Conservation (phyloP, 352 stramenopile genomes). For the Phytophthora sp. region DNA sequence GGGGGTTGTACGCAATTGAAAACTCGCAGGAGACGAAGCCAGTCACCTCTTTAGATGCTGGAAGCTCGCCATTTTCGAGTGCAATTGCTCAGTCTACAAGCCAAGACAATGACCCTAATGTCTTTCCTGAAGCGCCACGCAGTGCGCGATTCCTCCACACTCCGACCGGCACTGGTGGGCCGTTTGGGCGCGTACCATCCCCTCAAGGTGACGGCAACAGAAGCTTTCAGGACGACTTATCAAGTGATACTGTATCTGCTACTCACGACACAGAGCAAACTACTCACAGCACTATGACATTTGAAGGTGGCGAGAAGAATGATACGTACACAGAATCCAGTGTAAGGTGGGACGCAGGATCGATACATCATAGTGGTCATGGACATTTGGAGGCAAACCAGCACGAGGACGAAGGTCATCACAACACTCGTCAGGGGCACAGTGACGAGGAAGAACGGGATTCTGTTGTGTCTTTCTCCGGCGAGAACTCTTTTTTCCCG, state of each 20-base stretch:
- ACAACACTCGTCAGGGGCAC: slow-evolving; percentile 19
- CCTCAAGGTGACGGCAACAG: slow-evolving; percentile 15
- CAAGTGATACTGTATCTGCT: slow-evolving; percentile 3
- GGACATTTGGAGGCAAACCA: slow-evolving; percentile 6
- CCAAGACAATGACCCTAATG: slow-evolving; percentile 21
- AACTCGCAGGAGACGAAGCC: slow-evolving; percentile 7
- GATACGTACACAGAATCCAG: slow-evolving; percentile 28
- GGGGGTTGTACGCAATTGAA: slow-evolving; percentile 1
- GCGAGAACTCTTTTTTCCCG: slow-evolving; percentile 40
- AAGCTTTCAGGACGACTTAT: slow-evolving; percentile 10
- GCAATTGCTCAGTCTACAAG: slow-evolving; percentile 9
- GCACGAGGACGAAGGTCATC: slow-evolving; percentile 10
- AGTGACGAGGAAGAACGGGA: slow-evolving; percentile 46
- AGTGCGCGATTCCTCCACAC: slow-evolving; percentile 39
- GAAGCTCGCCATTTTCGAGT: slow-evolving; percentile 30
- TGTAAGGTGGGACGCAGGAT: slow-evolving; percentile 24
- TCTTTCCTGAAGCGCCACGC: slow-evolving; percentile 32
- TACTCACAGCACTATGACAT: slow-evolving; percentile 1
- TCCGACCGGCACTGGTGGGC: slow-evolving; percentile 32
- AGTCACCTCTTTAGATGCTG: slow-evolving; percentile 6
- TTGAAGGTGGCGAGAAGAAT: slow-evolving; percentile 7
- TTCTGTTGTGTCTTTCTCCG: slow-evolving; percentile 44
- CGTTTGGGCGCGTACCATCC: slow-evolving; percentile 38
- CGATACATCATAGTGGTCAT: slow-evolving; percentile 7
- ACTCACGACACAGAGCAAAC: slow-evolving; percentile 4